Base-by-base conservation (phyloP, 495 filamentous ascomycete genomes). In the Penicillium tannophilum region DNA sequence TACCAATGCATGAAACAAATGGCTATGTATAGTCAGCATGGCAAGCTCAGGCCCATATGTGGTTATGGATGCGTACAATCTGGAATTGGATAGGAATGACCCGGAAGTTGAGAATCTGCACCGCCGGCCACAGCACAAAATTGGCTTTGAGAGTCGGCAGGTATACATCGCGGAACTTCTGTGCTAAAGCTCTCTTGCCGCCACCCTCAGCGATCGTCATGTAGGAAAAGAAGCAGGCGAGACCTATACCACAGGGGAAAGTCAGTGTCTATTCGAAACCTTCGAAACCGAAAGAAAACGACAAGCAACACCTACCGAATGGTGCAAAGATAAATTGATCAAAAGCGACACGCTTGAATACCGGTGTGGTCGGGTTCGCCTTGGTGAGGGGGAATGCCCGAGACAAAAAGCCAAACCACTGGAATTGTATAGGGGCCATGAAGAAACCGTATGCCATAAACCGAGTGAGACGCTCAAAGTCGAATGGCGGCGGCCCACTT, bases 131-230 rank as follows among this genome's bases (percentile, higher is more conserved):
- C 9, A 99, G 82, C 70, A 96, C 84, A 64, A 87, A 99, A 72
- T 98, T 98, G 49, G 95, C 95, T 79, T 97, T 97, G 59, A 98
- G 78, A 16, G 93, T 91, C 24, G 94, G 91, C 62, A 96, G 65
- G 71, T 97, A 99, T 63, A 97, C 93, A 66, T 97, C 91, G 64
- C 89, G 84, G 67, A 99, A 87, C 75, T 99, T 99, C 57, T 89
- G 81, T 42, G 78, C 75, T 30, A 99, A 84, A 4, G 88, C 92
- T 62, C 90, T 81, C 68, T 81, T 84, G 20, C 92, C 92, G 36
- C 95, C 94, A 28, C 95, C 95, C 73, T 99, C 95, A 12, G 95
- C 91, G 35, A 98, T 72, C 1, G 94, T 97, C 93, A 99, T 97
- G 72, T 88, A 94, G 0, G 89, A 91, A 73, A 99, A 99, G 80